Evolutionary conservation across 345 rosid genomes (phyloP), one percentile per base, ranked within the genome.

Genomic region (Pugionium dolabratum): DNA sequence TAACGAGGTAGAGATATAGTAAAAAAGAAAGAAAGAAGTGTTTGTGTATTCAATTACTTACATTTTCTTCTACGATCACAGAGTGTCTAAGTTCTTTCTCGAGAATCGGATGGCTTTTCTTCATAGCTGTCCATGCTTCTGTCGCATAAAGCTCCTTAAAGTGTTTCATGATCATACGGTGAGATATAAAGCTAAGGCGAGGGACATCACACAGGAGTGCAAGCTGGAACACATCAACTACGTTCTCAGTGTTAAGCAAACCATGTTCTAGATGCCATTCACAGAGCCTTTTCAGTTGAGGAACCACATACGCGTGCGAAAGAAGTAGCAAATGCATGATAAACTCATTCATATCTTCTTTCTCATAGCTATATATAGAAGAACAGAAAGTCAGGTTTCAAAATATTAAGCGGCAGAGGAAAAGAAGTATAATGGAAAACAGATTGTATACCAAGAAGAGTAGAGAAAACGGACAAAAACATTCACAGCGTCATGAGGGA

Each of bases 91-190:
- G 78, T 70, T 85, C 86, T 70, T 86, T 86, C 72, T 93, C 94
- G 0, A 93, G 91, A 10, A 76, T 69, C 0, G 98, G 96, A 42
- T 88, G 94, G 66, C 97, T 88, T 76, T 74, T 58, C 86, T 73
- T 87, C 98, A 90, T 86, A 28, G 78, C 89, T 18, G 52, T 69
- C 98, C 98, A 90, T 11, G 94, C 97, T 75, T 86, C 91, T 0
- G 94, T 76, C 0, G 34, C 66, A 4, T 78, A 76, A 46, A 90
- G 74, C 26, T 65, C 79, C 59, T 71, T 68, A 59, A 85, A 85
- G 78, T 85, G 82, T 61, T 44, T 77, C 50, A 84, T 34, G 63
- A 90, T 84, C 88, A 70, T 85, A 29, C 89, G 84, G 64, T 90
- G 92, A 72, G 85, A 82, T 66, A 88, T 65, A 55, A 86, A 66